phyloP scores from a whole-genome alignment of 2,329 filamentous ascomycete species.

The Helotiales sp. region DNA sequence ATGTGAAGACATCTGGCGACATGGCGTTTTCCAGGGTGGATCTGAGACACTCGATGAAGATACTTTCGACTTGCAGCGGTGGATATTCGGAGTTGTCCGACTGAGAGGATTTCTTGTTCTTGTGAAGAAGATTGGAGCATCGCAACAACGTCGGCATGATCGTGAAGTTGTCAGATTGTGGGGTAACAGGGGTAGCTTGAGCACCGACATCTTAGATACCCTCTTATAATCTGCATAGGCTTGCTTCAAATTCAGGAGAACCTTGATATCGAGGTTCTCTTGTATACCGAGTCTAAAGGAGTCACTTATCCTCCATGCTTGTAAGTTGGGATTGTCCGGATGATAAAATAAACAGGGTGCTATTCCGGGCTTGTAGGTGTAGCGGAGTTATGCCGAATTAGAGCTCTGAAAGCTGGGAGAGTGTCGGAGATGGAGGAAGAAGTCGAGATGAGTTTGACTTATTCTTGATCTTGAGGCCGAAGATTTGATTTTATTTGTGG shows the following conservation, averaged over 20 bases:
- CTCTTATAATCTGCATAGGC: too few relatives aligned
- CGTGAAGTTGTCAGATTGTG: not conserved
- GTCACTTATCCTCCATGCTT: conserved; percentile 47
- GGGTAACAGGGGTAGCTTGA: conserved; percentile 7
- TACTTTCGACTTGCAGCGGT: too few relatives aligned
- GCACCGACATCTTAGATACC: too few relatives aligned
- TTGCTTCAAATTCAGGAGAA: too few relatives aligned
- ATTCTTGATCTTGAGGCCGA: too few relatives aligned
- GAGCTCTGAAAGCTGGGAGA: not conserved
- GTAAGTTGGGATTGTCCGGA: conserved; percentile 57
- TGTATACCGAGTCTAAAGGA: too few relatives aligned
- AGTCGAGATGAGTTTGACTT: not conserved
- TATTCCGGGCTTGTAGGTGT: conserved; percentile 34
- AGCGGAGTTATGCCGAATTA: not conserved
- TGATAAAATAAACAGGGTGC: conserved; percentile 51
- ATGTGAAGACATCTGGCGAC: not conserved
- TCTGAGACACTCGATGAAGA: not conserved
- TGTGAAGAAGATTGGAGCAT: not conserved
- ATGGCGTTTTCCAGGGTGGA: not conserved
- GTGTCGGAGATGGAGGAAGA: not conserved
- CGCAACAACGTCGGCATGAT: not conserved
- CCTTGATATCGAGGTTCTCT: too few relatives aligned
- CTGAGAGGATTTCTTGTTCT: too few relatives aligned
- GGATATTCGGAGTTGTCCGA: too few relatives aligned
- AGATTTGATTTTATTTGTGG: too few relatives aligned